These are phyloP conservation scores for Centrapalus pauciflorus DNA, from an alignment of 129 eudicot genomes.

Conservation along the genomic window DNA sequence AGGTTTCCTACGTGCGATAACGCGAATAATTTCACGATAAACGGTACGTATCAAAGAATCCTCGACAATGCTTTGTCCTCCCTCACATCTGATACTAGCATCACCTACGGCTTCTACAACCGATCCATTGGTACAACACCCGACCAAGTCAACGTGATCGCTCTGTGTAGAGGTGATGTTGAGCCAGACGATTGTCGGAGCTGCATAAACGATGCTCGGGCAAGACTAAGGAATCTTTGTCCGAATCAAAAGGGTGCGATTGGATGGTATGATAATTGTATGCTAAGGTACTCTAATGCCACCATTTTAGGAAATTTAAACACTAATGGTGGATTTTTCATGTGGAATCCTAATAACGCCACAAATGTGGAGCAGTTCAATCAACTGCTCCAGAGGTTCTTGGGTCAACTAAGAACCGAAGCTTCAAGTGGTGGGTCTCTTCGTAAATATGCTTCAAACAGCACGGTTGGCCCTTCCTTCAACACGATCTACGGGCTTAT, in stretches of 20 bases:
- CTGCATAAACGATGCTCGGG: conserved; percentile 20
- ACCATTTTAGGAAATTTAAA: conserved; percentile 22
- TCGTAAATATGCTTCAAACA: conserved; percentile 34
- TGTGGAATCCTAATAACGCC: neutral
- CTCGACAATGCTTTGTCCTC: conserved; percentile 13
- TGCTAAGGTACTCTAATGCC: conserved; percentile 37
- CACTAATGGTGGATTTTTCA: neutral
- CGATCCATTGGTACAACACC: conserved; percentile 22
- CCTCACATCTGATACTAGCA: conserved; percentile 9
- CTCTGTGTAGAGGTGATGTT: conserved; percentile 50
- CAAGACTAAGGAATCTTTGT: conserved; percentile 9
- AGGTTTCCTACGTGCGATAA: neutral
- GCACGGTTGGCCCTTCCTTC: neutral
- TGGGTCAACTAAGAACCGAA: conserved; percentile 19
- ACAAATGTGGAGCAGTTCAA: conserved; percentile 14
- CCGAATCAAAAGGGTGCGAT: conserved; percentile 28
- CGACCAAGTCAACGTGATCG: conserved; percentile 34
- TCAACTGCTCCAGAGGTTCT: neutral
- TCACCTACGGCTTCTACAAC: conserved; percentile 28
- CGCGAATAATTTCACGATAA: conserved; percentile 11
- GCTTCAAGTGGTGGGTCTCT: conserved; percentile 37
- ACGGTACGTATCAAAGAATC: conserved; percentile 16
- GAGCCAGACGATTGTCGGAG: conserved; percentile 18
- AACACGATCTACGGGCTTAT: conserved; percentile 20
- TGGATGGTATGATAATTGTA: conserved; percentile 24